Evolutionary conservation across 1,284 basidiomycete species (phyloP).

Genomic region (Boletus chippewaensis): DNA sequence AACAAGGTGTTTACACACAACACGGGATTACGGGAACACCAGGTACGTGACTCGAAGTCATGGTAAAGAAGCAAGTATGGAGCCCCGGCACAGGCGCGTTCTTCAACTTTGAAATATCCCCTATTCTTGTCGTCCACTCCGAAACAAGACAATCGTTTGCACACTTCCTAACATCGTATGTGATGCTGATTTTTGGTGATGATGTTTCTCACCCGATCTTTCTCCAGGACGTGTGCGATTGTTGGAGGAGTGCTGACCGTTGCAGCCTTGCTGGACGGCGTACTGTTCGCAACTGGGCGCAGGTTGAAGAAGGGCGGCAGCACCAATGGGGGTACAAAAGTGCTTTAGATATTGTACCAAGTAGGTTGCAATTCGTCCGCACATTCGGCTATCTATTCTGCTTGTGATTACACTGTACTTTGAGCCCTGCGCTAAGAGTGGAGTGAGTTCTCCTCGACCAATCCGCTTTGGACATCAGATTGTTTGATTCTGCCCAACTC

Average conservation of each 20-base stretch:
- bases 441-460: conserved; percentile 12
- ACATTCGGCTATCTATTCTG: conserved; percentile 14
- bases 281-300: conserved; percentile 73
- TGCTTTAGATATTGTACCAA: conserved; percentile 37
- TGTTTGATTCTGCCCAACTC: conserved; percentile 14
- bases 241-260: conserved; percentile 96
- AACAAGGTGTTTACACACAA: conserved; percentile 69
- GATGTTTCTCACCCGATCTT: neutral
- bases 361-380: conserved; percentile 7
- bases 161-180: conserved; percentile 94
- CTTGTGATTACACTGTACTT: neutral
- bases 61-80: neutral
- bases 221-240: conserved; percentile 85
- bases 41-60: conserved; percentile 37
- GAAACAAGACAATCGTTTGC: conserved; percentile 92
- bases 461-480: conserved; percentile 6
- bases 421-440: conserved; percentile 8
- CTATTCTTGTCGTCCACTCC: conserved; percentile 86
- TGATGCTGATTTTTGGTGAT: conserved; percentile 15
- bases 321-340: conserved; percentile 38
- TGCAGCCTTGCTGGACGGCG: conserved; percentile 85
- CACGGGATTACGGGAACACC: conserved; percentile 80
- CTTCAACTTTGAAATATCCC: conserved; percentile 99
- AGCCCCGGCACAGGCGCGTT: conserved; percentile 54
- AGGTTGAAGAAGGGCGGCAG: conserved; percentile 55